phyloP scores from a whole-genome alignment of 2,329 filamentous ascomycete genomes.

The Volutella citrinella region DNA sequence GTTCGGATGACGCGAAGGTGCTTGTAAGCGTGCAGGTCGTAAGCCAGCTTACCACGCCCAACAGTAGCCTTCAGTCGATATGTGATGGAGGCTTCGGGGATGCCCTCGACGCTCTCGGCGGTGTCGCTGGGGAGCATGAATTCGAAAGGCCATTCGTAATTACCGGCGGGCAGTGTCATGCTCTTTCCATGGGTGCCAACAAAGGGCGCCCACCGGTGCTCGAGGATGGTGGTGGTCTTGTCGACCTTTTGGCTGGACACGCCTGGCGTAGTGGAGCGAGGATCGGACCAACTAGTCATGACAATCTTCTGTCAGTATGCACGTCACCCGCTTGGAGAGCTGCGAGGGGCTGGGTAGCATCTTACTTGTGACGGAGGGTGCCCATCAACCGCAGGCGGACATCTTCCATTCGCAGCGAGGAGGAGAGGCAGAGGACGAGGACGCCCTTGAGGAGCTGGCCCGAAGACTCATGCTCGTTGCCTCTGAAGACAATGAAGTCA shows the following conservation, averaged over 20 bases:
- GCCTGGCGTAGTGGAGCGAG: constrained; percentile 52
- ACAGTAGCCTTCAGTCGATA: constrained; percentile 92
- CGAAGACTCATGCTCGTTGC: constrained; percentile 70
- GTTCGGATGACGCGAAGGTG: constrained; percentile 76
- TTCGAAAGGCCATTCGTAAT: constrained; percentile 83
- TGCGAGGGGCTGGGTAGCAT: constrained; percentile 15
- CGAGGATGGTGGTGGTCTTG: constrained; percentile 58
- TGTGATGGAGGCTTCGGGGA: constrained; percentile 80
- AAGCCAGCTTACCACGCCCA: constrained; percentile 80
- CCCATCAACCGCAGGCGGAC: constrained; percentile 70
- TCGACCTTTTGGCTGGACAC: constrained; percentile 59
- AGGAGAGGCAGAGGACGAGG: constrained; percentile 69
- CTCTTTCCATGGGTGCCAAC: constrained; percentile 54
- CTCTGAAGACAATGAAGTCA: constrained; percentile 76
- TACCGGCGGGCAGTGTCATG: constrained; percentile 63
- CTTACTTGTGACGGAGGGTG: constrained; percentile 63
- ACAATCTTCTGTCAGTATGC: constrained; percentile 12
- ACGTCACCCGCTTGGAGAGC: constrained; percentile 4
- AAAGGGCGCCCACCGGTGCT: constrained; percentile 68
- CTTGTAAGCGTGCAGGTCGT: constrained; percentile 80
- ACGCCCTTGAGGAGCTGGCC: constrained; percentile 72
- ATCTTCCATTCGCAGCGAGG: constrained; percentile 68
- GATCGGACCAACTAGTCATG: constrained; percentile 47
- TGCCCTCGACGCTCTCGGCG: constrained; percentile 86
- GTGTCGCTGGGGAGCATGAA: constrained; percentile 67